phyloP scores from a whole-genome alignment of 176 grass and related monocot genomes.

The Phyllostachys edulis region DNA sequence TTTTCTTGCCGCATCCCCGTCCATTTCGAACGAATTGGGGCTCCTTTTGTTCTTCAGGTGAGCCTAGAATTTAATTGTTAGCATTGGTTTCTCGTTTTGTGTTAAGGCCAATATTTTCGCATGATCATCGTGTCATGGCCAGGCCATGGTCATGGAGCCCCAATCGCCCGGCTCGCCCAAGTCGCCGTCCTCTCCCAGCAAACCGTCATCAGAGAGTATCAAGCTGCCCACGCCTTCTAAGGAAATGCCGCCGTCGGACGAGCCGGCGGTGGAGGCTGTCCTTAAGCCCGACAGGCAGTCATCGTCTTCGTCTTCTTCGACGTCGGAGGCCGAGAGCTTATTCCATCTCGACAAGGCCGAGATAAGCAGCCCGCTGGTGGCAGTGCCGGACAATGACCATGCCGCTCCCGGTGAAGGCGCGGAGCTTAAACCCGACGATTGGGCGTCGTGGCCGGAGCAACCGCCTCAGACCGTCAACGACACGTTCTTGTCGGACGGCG shows the following conservation, averaged over 20 bases:
- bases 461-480: neutral
- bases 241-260: neutral
- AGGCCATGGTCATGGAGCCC: slow-evolving; percentile 50
- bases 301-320: slow-evolving; percentile 26
- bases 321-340: slow-evolving; percentile 1
- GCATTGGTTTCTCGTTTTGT: no score
- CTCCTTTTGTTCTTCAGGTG: slow-evolving; percentile 40
- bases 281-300: slow-evolving; percentile 8
- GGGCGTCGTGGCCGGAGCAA: slow-evolving; percentile 22
- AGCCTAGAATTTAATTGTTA: neutral
- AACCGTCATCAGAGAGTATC: neutral
- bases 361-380: neutral
- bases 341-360: slow-evolving; percentile 35
- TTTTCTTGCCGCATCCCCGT: neutral
- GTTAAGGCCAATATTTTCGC: neutral
- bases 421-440: slow-evolving; percentile 3
- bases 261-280: slow-evolving; percentile 3
- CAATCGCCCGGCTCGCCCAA: no score
- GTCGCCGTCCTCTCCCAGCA: slow-evolving; percentile 13
- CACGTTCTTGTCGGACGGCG: neutral
- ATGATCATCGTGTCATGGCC: neutral
- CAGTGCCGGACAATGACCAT: neutral
- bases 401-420: neutral
- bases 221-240: neutral
- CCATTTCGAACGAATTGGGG: slow-evolving; percentile 26